Evolutionary conservation across 352 stramenopile species (phyloP).

Genomic region (Pythium biforme): DNA sequence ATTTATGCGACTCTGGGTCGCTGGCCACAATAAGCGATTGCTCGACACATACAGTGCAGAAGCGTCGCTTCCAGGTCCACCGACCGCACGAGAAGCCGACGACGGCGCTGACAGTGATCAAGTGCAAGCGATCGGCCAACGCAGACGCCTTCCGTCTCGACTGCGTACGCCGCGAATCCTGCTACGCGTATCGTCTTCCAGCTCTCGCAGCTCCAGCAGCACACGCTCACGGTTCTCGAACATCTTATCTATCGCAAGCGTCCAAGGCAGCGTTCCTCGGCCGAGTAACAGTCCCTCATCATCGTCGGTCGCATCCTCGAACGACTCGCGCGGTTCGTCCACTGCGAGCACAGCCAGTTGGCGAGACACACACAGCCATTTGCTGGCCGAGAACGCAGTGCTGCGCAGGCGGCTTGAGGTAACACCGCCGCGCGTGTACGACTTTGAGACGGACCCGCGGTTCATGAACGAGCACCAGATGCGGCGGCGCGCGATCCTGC

Average conservation of each 20-base stretch:
- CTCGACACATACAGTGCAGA: too few relatives aligned
- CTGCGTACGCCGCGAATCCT: neutral
- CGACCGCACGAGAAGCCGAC: too few relatives aligned
- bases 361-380: neutral
- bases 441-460: slow-evolving; percentile 5
- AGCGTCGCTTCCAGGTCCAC: too few relatives aligned
- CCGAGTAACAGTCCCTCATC: neutral
- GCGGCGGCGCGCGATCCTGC: slow-evolving; percentile 16
- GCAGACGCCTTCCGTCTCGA: neutral
- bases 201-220: neutral
- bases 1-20: neutral
- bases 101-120: neutral
- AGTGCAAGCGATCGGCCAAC: neutral
- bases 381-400: neutral
- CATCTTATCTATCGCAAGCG: too few relatives aligned
- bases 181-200: neutral
- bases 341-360: neutral
- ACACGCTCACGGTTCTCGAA: too few relatives aligned
- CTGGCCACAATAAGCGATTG: neutral
- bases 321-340: slow-evolving; percentile 4
- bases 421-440: slow-evolving; percentile 13
- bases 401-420: slow-evolving; percentile 2
- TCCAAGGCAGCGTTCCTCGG: neutral
- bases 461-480: slow-evolving; percentile 16
- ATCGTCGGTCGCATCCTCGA: neutral